Percentiles rank a stretch among this genome's conserved stretches.
Evolutionary conservation across 2,329 filamentous ascomycete genomes (phyloP).

Genomic region (Talaromyces sp.): DNA sequence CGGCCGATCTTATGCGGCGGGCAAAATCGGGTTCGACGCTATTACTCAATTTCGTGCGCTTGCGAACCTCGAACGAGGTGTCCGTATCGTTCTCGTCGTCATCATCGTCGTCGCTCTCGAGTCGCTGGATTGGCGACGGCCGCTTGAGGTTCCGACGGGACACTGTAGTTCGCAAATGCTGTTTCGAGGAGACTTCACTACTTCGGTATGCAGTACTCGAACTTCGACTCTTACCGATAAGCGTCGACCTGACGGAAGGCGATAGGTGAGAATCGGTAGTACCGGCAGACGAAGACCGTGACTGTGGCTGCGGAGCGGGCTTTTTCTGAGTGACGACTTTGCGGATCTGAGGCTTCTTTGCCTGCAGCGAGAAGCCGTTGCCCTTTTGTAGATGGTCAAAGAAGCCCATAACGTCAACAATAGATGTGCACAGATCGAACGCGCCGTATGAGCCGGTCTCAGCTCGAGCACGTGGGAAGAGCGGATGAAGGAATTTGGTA

Average conservation of each 20-base stretch:
- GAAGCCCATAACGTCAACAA: slow-evolving; percentile 36
- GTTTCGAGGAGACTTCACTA: slow-evolving; percentile 24
- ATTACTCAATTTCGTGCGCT: slow-evolving; percentile 40
- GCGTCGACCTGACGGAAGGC: background rate
- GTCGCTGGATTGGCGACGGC: slow-evolving; percentile 36
- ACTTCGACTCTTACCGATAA: slow-evolving; percentile 24
- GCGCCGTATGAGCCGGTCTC: slow-evolving; percentile 1
- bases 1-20: slow-evolving; percentile 43
- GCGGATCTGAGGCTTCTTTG: slow-evolving; percentile 41
- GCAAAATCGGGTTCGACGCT: slow-evolving; percentile 44
- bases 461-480: slow-evolving; percentile 12
- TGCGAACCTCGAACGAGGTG: slow-evolving; percentile 40
- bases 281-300: slow-evolving; percentile 27
- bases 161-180: slow-evolving; percentile 30
- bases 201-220: slow-evolving; percentile 1
- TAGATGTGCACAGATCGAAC: slow-evolving; percentile 4
- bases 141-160: slow-evolving; percentile 33
- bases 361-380: slow-evolving; percentile 40
- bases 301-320: slow-evolving; percentile 28
- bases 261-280: slow-evolving; percentile 19
- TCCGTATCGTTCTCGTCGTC: slow-evolving; percentile 42
- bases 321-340: slow-evolving; percentile 39
- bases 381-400: slow-evolving; percentile 46
- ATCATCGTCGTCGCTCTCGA: slow-evolving; percentile 42
- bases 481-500: background rate